Evolutionary conservation across 306 rosid species (phyloP).

Genomic region (Castanospermum australe): DNA sequence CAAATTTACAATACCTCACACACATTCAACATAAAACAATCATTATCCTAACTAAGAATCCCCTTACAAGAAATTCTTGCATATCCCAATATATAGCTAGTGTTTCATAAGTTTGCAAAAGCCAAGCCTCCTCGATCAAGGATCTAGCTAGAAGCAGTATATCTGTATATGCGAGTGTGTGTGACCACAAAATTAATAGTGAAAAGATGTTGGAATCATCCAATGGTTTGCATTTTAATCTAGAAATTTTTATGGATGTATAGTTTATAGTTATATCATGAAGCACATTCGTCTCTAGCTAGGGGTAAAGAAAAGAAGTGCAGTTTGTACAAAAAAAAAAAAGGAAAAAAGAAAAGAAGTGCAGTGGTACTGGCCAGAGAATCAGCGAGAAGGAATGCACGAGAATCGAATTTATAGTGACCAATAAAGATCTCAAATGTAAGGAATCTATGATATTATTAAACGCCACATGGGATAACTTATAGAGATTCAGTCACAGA

Average conservation of each 20-base stretch:
- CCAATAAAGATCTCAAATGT: not conserved
- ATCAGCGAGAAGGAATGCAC: conserved; percentile 15
- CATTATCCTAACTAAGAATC: conserved; percentile 25
- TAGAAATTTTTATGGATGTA: too few species aligned
- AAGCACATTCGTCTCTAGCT: not conserved
- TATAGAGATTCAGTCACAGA: not conserved
- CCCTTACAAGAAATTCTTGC: conserved; percentile 15
- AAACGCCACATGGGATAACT: conserved; percentile 21
- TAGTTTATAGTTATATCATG: too few species aligned
- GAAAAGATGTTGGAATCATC: conserved; percentile 6
- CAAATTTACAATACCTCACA: not conserved
- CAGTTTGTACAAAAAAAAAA: too few species aligned
- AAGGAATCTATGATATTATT: conserved; percentile 15
- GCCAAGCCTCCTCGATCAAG: not conserved
- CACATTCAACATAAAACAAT: conserved; percentile 23
- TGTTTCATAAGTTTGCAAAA: not conserved
- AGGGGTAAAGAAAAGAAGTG: not conserved
- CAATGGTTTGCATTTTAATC: not conserved
- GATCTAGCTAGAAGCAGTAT: not conserved
- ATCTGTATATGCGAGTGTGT: too few species aligned
- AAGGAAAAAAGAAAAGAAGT: too few species aligned
- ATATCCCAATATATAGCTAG: conserved; percentile 15
- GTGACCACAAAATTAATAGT: not conserved
- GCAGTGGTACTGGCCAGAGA: not conserved
- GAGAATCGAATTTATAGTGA: conserved; percentile 31